Evolutionary conservation across 208 protist species (phyloP), one percentile per base, ranked within the genome.

Genomic region (Trichomonas vaginalis): DNA sequence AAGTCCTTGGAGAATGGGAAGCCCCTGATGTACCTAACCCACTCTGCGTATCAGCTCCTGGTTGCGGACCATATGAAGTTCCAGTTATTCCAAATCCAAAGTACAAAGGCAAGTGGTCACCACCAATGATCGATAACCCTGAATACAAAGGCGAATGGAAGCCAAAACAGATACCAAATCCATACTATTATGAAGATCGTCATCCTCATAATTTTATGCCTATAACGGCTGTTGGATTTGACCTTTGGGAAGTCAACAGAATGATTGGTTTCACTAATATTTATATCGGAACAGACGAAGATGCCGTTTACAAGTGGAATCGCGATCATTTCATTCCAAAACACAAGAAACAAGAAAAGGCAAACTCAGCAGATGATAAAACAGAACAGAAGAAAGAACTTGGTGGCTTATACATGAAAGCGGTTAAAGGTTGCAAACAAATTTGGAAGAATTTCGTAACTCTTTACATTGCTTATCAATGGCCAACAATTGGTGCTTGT

Each of bases 141-240:
- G 96, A 40, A 0, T 97, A 97, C 95, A 96, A 97, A 95, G 97
- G 96, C 39, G 23, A 45, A 46, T 97, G 97, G 97, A 95, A 80
- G 83, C 95, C 96, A 56, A 86, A 92, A 9, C 47, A 97, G 62
- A 96, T 97, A 27, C 40, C 35, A 6, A 97, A 97, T 86, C 97
- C 97, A 15, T 83, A 79, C 42, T 96, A 96, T 95, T 97, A 95
- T 86, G 86, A 95, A 6, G 95, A 95, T 56, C 40, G 39, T 6
- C 23, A 56, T 10, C 47, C 49, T 15, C 39, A 40, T 9, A 46
- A 51, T 32, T 70, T 51, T 32, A 27, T 35, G 15, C 15, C 23
- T 15, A 70, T 95, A 27, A 37, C 12, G 21, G 45, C 35, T 12
- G 21, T 51, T 1, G 88, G 88, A 21, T 79, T 95, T 32, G 88